Base-by-base conservation (phyloP, 352 stramenopile genomes). In the Pythium oligandrum region DNA sequence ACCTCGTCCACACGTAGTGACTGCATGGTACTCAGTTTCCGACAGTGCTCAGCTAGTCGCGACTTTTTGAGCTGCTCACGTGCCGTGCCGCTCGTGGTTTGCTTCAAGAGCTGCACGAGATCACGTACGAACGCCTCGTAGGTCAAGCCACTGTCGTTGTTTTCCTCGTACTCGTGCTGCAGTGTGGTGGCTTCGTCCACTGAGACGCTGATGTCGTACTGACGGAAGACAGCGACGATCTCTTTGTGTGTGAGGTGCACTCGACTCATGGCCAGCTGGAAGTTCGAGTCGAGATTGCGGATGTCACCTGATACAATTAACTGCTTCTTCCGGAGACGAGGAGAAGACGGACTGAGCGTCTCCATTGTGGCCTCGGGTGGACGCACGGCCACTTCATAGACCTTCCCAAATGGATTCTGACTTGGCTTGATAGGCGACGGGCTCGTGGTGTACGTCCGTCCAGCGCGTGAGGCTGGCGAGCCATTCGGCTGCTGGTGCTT, bases 111-210 rank as follows among this genome's bases (percentile, higher is more conserved):
- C 34, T 75, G 68, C 45, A 73, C 73, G 33, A 90, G 53, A 17
- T 88, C 72, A 42, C 82, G 67, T 32, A 90, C 73, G 40, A 90
- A 90, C 5, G 60, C 57, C 44, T 67, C 67, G 68, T 90, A 90
- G 32, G 51, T 52, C 9, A 88, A 55, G 10, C 56, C 61, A 32
- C 54, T 59, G 53, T 90, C 80, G 64, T 88, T 90, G 65, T 82
- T 90, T 64, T 90, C 80, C 32, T 90, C 80, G 58, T 83, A 90
- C 48, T 90, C 80, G 48, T 85, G 73, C 3, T 78, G 62, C 37
- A 90, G 61, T 39, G 66, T 67, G 56, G 83, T 76, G 17, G 75
- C 80, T 32, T 87, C 77, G 42, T 82, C 72, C 4, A 57, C 72
- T 3, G 75, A 72, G 32, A 86, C 55, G 5, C 64, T 37, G 47